Evolutionary conservation across 2,329 filamentous ascomycete species (phyloP), one percentile per base, ranked within the genome.

Genomic region (Amesomyces nigricolor): DNA sequence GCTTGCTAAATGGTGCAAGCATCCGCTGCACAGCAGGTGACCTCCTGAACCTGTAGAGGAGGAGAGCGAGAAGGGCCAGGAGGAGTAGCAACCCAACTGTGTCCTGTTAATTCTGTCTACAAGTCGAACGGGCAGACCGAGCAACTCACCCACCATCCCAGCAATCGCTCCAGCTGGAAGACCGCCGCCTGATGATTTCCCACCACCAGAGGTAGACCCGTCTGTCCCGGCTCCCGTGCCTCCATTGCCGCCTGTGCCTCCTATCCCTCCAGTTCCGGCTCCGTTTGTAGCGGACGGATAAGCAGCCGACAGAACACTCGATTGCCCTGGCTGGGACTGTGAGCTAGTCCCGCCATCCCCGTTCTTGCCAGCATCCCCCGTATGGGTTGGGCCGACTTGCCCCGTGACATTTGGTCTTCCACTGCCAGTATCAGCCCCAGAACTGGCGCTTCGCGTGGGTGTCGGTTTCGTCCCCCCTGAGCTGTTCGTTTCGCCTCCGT

Each of bases 31-130:
- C 49, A 4, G 16, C 19, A 13, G 50, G 39, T 13, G 52, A 42
- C 29, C 39, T 51, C 22, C 56, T 50, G 29, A 60, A 56, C 4
- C 39, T 46, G 42, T 57, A 60, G 5, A 58, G 53, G 13, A 61
- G 47, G 29, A 60, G 29, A 8, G 50, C 57, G 1, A 60, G 19
- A 2, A 62, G 56, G 5, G 51, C 52, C 6, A 62, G 47, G 4
- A 62, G 44, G 11, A 54, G 14, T 4, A 61, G 51, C 4, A 59
- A 30, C 2, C 54, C 57, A 13, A 61, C 59, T 59, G 37, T 19
- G 6, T 10, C 14, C 13, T 13, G 43, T 57, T 16, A 49, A 45
- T 35, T 35, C 11, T 35, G 11, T 35, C 32, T 2, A 11, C 5
- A 7, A 35, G 32, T 13, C 3, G 11, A 35, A 35, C 37, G 26